Evolutionary conservation across 208 protist species (phyloP).

Genomic region (Acanthamoeba royreba): DNA sequence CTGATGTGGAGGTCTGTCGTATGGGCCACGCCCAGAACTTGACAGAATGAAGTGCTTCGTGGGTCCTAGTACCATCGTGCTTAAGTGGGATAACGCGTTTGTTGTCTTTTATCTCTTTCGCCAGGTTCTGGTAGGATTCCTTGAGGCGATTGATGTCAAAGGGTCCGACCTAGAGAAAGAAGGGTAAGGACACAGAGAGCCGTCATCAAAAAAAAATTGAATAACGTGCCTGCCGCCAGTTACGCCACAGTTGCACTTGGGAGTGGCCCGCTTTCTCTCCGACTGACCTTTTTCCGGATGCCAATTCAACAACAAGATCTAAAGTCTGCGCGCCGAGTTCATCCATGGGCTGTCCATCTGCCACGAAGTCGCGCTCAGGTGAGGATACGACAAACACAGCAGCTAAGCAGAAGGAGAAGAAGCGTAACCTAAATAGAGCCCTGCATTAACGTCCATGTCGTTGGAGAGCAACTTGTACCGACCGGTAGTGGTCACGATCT

Average conservation of each 20-base stretch:
- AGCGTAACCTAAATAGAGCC: not conserved
- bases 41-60: not conserved
- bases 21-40: not conserved
- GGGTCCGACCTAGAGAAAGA: not conserved
- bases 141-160: not conserved
- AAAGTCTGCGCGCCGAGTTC: constrained; percentile 39
- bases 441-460: constrained; percentile 74
- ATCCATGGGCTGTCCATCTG: not conserved
- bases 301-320: not conserved
- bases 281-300: not conserved
- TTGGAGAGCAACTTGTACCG: constrained; percentile 60
- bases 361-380: too few relatives aligned
- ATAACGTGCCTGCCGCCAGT: constrained; percentile 44
- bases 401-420: too few relatives aligned
- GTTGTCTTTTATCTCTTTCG: not conserved
- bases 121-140: not conserved
- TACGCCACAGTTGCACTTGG: constrained; percentile 62
- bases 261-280: constrained; percentile 52
- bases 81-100: not conserved
- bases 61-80: not conserved
- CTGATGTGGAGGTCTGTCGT: too few relatives aligned
- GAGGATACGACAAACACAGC: too few relatives aligned
- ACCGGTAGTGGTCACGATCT: constrained; percentile 58
- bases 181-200: not conserved
- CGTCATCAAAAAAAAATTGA: not conserved